These are phyloP conservation scores for Boehmeria nivea DNA, from an alignment of 306 rosid species.

Conservation along the genomic window DNA sequence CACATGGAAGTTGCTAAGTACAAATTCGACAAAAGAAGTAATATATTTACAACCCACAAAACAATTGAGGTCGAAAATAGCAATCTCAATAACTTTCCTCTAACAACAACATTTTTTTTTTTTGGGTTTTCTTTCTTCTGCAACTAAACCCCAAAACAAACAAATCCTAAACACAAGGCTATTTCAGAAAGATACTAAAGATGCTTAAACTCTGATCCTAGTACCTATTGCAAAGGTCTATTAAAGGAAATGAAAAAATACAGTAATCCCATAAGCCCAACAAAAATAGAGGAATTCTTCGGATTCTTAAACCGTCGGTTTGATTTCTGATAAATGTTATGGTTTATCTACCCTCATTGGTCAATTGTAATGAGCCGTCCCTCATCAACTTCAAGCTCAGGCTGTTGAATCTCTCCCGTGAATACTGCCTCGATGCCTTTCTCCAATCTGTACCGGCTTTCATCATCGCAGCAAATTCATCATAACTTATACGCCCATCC, in stretches of 20 bases:
- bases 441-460: conserved; percentile 95
- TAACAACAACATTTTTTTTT: background rate
- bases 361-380: conserved; percentile 44
- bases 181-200: too few relatives aligned
- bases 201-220: conserved; percentile 3
- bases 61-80: conserved; percentile 14
- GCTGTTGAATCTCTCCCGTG: conserved; percentile 54
- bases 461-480: conserved; percentile 88
- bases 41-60: conserved; percentile 34
- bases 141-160: conserved; percentile 6
- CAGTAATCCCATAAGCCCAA: conserved; percentile 5
- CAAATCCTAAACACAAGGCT: conserved; percentile 6
- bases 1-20: too few relatives aligned
- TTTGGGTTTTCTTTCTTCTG: conserved; percentile 4
- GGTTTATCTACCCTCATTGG: conserved; percentile 42
- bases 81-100: conserved; percentile 4
- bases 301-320: background rate
- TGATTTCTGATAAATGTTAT: background rate
- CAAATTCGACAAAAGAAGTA: background rate
- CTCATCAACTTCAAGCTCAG: conserved; percentile 54
- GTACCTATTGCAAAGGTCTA: conserved; percentile 13
- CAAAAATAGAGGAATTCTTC: conserved; percentile 5
- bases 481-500: conserved; percentile 90
- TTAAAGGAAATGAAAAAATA: conserved; percentile 3
- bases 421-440: conserved; percentile 69